Base-by-base conservation (phyloP, 192 early-diverging fungal genomes). In the Tieghemiomyces parasiticus region DNA sequence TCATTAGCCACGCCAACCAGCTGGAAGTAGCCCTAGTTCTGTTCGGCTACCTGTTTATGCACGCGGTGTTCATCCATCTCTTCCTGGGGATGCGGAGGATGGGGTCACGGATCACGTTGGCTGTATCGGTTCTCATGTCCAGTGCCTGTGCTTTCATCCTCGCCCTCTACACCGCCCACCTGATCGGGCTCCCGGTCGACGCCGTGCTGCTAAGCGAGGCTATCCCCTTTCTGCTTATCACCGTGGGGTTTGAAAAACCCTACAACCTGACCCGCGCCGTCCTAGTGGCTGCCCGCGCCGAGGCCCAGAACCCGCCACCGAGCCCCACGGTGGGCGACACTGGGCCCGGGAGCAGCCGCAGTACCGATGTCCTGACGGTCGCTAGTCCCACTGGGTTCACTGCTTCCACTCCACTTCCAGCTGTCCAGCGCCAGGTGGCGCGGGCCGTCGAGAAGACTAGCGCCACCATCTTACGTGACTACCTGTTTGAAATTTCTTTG, bases 211-310 rank as follows among this genome's bases (percentile, higher is more conserved):
- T 86, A 60, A 78, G 81, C 55, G 90, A 96, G 71, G 89, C 90
- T 10, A 77, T 93, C 63, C 93, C 93, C 4, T 92, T 93, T 71
- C 80, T 93, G 47, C 84, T 89, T 33, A 84, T 93, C 49, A 90
- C 87, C 30, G 82, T 96, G 30, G 91, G 91, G 2, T 93, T 92
- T 59, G 93, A 96, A 61, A 84, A 88, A 70, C 87, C 86, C 48
- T 82, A 86, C 68, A 74, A 71, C 16, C 73, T 96, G 58, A 87
- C 93, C 59, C 83, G 86, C 53, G 78, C 86, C 48, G 87, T 96
- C 4, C 75, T 90, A 51, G 76, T 78, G 22, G 75, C 66, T 25
- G 70, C 49, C 49, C 10, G n/a, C 32, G 20, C 32, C 0, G 32
- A 14, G 24, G 26, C 32, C 33, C 26, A 12, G n/a, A 34, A 34